Evolutionary conservation across 2,329 filamentous ascomycete genomes (phyloP), one percentile per base, ranked within the genome.

Genomic region (Colletotrichum chlorophyti): DNA sequence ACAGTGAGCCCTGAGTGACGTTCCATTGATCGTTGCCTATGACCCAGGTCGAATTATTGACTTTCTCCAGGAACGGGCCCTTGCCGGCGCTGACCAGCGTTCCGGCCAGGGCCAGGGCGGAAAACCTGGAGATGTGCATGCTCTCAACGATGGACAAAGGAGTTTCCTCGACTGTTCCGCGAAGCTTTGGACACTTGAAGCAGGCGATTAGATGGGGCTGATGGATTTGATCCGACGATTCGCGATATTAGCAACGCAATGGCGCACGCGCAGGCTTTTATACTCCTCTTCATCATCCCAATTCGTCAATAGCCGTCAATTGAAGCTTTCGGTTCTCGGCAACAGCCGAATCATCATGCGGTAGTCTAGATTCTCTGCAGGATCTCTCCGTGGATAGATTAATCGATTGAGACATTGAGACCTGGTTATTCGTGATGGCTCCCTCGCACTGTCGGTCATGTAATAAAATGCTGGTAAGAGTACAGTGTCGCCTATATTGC

Each of bases 21-120:
- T 63, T 63, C 61, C 61, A 63, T 15, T 51, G 40, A 23, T 59
- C 61, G 19, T 63, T 63, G 21, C 59, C 61, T 15, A 63, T 63
- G 43, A 62, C 19, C 58, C 53, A 62, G 12, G 53, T 53, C 8
- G 46, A 47, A n/a, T 55, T 47, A 10, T 53, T 38, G 26, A 62
- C 29, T 32, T 51, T 23, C 14, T 58, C 32, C 6, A 63, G 41
- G 26, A 63, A 63, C 3, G 59, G 59, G 6, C 55, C 60, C 23
- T 31, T 60, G 29, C 21, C 50, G 31, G 55, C 60, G 15, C 45
- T 46, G 15, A 32, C 55, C 26, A 45, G 17, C 4, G 35, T 32
- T 23, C 23, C 26, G 21, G 49, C 40, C 17, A 59, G 12, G n/a
- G 24, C 43, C 49, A 40, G 42, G 9, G 10, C 2, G 4, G 47